These are phyloP conservation scores for Yamadazyma blattariae DNA, from an alignment of 1,139 yeast species.

Conservation along the genomic window DNA sequence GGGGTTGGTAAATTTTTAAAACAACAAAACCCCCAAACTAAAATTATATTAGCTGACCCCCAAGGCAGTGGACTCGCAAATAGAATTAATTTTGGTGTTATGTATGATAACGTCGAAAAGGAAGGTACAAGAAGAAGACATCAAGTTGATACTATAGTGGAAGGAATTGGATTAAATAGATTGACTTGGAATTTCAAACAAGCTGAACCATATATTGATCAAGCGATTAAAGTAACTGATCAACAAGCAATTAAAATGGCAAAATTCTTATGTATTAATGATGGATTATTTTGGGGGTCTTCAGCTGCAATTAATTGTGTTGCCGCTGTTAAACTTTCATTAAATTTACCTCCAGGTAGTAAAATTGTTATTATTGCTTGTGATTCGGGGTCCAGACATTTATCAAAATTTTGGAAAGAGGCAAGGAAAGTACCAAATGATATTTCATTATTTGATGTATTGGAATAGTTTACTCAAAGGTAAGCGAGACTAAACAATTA, in stretches of 20 bases:
- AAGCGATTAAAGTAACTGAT: conserved; percentile 76
- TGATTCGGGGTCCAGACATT: conserved; percentile 86
- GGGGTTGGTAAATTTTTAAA: conserved; percentile 81
- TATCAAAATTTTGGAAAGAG: conserved; percentile 87
- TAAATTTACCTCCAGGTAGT: conserved; percentile 57
- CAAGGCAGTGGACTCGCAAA: conserved; percentile 92
- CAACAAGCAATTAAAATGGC: conserved; percentile 87
- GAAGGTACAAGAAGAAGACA: conserved; percentile 95
- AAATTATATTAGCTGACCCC: conserved; percentile 80
- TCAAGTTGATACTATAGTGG: conserved; percentile 92
- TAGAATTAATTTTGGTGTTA: conserved; percentile 83
- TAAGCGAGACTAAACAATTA: too few relatives aligned
- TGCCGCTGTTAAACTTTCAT: conserved; percentile 74
- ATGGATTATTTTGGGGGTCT: conserved; percentile 89
- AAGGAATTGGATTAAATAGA: conserved; percentile 90
- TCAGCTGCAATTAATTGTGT: conserved; percentile 92
- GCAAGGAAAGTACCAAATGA: conserved; percentile 40
- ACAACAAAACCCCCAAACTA: conserved; percentile 34
- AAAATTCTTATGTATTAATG: conserved; percentile 70
- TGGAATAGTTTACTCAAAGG: too few relatives aligned
- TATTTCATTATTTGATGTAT: background rate
- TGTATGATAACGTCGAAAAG: conserved; percentile 84
- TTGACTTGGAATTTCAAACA: conserved; percentile 75
- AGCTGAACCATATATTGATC: conserved; percentile 72
- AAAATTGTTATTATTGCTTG: conserved; percentile 85